These are phyloP conservation scores for Parmales sp. DNA, from an alignment of 108 stramenopile genomes.

Conservation along the genomic window DNA sequence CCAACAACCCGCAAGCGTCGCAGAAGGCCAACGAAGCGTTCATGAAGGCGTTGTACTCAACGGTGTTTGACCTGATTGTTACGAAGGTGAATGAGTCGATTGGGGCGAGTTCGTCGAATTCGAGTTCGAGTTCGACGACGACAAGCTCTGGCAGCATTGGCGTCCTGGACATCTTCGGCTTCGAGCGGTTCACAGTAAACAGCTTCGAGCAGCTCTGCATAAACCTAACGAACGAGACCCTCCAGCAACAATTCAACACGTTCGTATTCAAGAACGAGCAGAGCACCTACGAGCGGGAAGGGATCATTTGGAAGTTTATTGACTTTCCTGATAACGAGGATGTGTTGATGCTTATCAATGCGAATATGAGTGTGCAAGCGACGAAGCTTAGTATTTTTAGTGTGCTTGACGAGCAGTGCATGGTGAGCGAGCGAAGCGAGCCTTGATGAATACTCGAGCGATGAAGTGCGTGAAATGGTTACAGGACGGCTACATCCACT, in stretches of 20 bases:
- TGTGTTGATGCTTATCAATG: slow-evolving; percentile 75
- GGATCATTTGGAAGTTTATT: slow-evolving; percentile 78
- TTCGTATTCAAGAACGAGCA: slow-evolving; percentile 81
- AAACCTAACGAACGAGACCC: slow-evolving; percentile 88
- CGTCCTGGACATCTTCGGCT: slow-evolving; percentile 97
- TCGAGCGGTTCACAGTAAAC: slow-evolving; percentile 82
- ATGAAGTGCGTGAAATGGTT: too few species aligned
- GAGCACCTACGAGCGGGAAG: slow-evolving; percentile 62
- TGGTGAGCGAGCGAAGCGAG: slow-evolving; percentile 36
- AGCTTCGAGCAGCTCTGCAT: slow-evolving; percentile 92
- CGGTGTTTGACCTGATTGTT: slow-evolving; percentile 81
- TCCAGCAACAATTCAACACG: slow-evolving; percentile 83
- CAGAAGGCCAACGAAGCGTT: slow-evolving; percentile 60
- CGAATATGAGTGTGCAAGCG: slow-evolving; percentile 15
- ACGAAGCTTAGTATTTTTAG: neutral
- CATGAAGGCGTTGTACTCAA: slow-evolving; percentile 79
- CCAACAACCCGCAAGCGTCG: slow-evolving; percentile 4
- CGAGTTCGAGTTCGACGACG: neutral
- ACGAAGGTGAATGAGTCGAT: slow-evolving; percentile 72
- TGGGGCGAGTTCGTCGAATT: slow-evolving; percentile 16
- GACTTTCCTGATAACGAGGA: slow-evolving; percentile 83
- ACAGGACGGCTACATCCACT: too few species aligned
- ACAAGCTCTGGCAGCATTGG: slow-evolving; percentile 49
- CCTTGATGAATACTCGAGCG: too few species aligned
- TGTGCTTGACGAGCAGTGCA: slow-evolving; percentile 64